Evolutionary conservation across 768 basidiomycete species (phyloP), one percentile per base, ranked within the genome.

Genomic region (Exsudoporus frostii): DNA sequence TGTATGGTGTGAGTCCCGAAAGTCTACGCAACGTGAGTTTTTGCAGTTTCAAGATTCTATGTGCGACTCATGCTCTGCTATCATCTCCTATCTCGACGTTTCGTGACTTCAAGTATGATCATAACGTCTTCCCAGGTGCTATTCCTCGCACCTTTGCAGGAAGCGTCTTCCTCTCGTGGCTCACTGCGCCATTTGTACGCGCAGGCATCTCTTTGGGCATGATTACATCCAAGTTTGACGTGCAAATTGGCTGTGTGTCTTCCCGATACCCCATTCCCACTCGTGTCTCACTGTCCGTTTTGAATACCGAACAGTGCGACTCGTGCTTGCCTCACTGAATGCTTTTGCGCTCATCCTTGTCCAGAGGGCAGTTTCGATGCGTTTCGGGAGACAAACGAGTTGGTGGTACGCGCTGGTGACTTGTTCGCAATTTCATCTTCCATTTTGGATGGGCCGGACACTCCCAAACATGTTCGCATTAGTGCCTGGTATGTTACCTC

Each of bases 381-480:
- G 87, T 19, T 96, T 86, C 58, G 92, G 90, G 15, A 68, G 73
- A 2, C 65, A 68, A 4, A 78, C 85, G 0, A 75, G 83, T 14
- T 62, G 77, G 15, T 76, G 82, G 61, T 96, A 86, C 66, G 69
- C 80, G 1, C 56, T 94, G 0, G 65, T 97, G n/a, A 83, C 84
- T 4, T 77, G 83, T 58, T 83, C 86, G 0, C 93, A 96, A 64
- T 98, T 97, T 65, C 97, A 98, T 65, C 65, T 95, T 6, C 85
- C 86, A 7, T 99, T 92, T 68, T 98, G 92, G 86, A 90, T 93
- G 77, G 85, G 93, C 3, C 74, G 97, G 49, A 97, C 96, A 0
- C 70, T 98, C 7, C 96, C 97, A 1, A 99, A 98, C 67, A 96
- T 93, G 85, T 85, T 94, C 56, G 93, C 93, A 4, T 72, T 94